Base-by-base conservation (phyloP, 2,329 filamentous ascomycete species). In the Coniochaeta sp. region DNA sequence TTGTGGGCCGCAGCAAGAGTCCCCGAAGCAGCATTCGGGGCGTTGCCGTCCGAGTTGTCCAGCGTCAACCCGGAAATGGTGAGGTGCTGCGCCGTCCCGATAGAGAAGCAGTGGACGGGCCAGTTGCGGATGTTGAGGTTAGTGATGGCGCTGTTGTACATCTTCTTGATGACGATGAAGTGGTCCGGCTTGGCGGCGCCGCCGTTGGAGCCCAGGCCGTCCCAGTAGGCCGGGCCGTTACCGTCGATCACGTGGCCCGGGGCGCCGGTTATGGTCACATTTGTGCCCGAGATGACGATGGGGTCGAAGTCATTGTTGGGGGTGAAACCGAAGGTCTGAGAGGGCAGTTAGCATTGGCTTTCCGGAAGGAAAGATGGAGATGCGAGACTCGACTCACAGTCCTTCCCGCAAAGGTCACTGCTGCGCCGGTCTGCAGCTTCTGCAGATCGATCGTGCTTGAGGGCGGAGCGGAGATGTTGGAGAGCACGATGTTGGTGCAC, bases 91-190 rank as follows among this genome's bases (percentile, higher is more conserved):
- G 62, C 69, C 28, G 64, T 59, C 64, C 71, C 74, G 64, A 79
- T 76, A 68, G 70, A 74, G 63, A 79, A 74, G 11, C 69, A 72
- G 63, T 78, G 75, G 9, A 76, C 70, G 1, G 76, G 76, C 9
- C 76, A 74, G 70, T 79, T 77, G 61, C 73, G 63, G 50, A 77
- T 72, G 58, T 75, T 71, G 38, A 79, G 63, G 47, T 67, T 68
- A 59, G 69, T 73, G 65, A 77, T 75, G 62, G 65, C 69, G 19
- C 74, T 75, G 62, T 69, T 63, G 52, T 64, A 70, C 33, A 77
- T 64, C 6, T 68, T 70, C 63, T 78, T 75, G 50, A 79, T 81
- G 38, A 73, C 76, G 73, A 84, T 83, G 74, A 84, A 80, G 62
- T 63, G 61, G 72, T 77, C 71, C 43, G 73, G 73, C 71, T 76